Conservation (phyloP, 257 asterid species). For the Rhazya stricta region DNA sequence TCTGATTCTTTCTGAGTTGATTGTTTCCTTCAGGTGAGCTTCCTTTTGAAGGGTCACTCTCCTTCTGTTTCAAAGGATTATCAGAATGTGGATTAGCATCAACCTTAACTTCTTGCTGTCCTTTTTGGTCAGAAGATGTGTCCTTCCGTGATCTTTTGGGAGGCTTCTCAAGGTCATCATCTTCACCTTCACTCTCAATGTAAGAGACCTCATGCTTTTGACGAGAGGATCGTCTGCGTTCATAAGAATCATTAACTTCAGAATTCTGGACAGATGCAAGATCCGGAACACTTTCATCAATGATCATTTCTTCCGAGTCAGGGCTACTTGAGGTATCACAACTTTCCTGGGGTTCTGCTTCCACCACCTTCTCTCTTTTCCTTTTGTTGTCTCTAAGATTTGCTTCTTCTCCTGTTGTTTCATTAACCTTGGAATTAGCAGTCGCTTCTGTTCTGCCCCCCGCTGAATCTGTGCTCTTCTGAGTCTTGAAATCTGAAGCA, state of each 20-base stretch:
- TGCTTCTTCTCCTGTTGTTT: conserved; percentile 15
- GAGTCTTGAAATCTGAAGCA: conserved; percentile 25
- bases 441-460: conserved; percentile 18
- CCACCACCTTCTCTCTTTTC: conserved; percentile 44
- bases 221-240: conserved; percentile 59
- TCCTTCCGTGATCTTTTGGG: conserved; percentile 31
- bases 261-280: conserved; percentile 24
- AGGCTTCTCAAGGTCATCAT: conserved; percentile 32
- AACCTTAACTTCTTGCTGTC: conserved; percentile 19
- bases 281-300: conserved; percentile 23
- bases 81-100: conserved; percentile 22
- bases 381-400: conserved; percentile 27
- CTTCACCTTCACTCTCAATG: conserved; percentile 46
- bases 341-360: conserved; percentile 51
- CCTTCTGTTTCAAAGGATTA: conserved; percentile 22
- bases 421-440: conserved; percentile 26
- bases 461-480: conserved; percentile 9
- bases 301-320: conserved; percentile 34
- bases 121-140: conserved; percentile 26
- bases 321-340: conserved; percentile 41
- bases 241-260: conserved; percentile 27
- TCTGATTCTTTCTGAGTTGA: conserved; percentile 16
- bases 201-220: conserved; percentile 51
- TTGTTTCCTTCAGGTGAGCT: conserved; percentile 20
- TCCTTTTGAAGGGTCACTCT: conserved; percentile 23